phyloP scores from a whole-genome alignment of 768 basidiomycete species.

The Gloeostereum incarnatum region DNA sequence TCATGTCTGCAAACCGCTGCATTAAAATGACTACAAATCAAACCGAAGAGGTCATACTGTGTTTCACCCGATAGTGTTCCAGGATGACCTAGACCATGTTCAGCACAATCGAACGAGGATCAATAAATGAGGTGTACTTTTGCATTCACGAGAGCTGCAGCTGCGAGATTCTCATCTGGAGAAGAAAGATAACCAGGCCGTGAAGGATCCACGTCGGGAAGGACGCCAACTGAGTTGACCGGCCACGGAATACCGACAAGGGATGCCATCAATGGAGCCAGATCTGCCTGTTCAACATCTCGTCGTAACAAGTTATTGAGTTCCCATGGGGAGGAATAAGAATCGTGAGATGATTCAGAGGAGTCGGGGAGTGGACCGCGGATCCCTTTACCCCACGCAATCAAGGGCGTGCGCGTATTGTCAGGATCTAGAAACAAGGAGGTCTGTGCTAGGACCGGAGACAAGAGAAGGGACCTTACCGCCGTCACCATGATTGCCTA shows the following conservation, averaged over 20 bases:
- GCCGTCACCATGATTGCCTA: constrained; percentile 87
- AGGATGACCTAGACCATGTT: constrained; percentile 40
- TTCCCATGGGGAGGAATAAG: constrained; percentile 58
- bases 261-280: constrained; percentile 70
- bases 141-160: constrained; percentile 54
- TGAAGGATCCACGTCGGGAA: constrained; percentile 64
- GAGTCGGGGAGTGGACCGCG: constrained; percentile 57
- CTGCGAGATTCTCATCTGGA: constrained; percentile 34
- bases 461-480: constrained; percentile 35
- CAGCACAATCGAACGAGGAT: neutral
- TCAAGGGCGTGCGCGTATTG: constrained; percentile 77
- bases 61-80: constrained; percentile 72
- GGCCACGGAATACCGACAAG: constrained; percentile 70
- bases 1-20: constrained; percentile 38
- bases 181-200: constrained; percentile 49
- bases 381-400: constrained; percentile 77
- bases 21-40: neutral
- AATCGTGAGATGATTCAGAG: constrained; percentile 55
- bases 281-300: constrained; percentile 80
- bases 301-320: constrained; percentile 49
- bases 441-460: constrained; percentile 2
- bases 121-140: constrained; percentile 25
- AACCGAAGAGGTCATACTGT: constrained; percentile 35
- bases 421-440: constrained; percentile 58
- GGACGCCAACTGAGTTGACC: constrained; percentile 73